Evolutionary conservation across 352 stramenopile species (phyloP).

Genomic region (Phytophthora brassicae): DNA sequence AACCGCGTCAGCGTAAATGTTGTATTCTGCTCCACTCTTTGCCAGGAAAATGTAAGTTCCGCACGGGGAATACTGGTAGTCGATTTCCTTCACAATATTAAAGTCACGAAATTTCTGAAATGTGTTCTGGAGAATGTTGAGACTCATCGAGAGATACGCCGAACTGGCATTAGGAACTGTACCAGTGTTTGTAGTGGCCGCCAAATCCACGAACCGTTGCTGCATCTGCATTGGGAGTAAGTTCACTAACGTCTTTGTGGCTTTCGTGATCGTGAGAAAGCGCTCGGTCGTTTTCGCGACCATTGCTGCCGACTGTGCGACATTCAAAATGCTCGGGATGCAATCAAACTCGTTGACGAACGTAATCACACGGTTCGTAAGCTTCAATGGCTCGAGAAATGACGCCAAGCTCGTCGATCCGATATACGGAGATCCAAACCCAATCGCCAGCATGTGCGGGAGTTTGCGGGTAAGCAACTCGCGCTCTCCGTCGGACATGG

Average conservation of each 20-base stretch:
- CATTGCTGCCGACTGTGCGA: constrained; percentile 76
- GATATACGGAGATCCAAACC: constrained; percentile 79
- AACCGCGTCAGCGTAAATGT: constrained; percentile 47
- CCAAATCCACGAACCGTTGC: constrained; percentile 53
- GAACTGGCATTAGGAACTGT: constrained; percentile 47
- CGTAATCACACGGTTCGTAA: constrained; percentile 62
- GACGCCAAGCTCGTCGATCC: constrained; percentile 44
- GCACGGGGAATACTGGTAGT: constrained; percentile 76
- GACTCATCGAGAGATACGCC: constrained; percentile 78
- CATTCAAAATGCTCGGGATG: constrained; percentile 83
- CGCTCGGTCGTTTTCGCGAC: constrained; percentile 79
- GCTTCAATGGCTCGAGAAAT: constrained; percentile 54
- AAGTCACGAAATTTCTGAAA: constrained; percentile 81
- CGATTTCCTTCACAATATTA: constrained; percentile 74
- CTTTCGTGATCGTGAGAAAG: constrained; percentile 80
- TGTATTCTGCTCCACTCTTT: constrained; percentile 54
- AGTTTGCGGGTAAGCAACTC: constrained; percentile 28
- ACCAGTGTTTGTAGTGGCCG: constrained; percentile 29
- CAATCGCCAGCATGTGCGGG: constrained; percentile 63
- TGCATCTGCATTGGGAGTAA: constrained; percentile 77
- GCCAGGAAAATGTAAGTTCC: constrained; percentile 79
- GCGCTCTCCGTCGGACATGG: constrained; percentile 23
- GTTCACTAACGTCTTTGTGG: constrained; percentile 71
- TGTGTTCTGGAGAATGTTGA: constrained; percentile 77
- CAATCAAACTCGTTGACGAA: constrained; percentile 89